Evolutionary conservation across 495 filamentous ascomycete genomes (phyloP), one percentile per base, ranked within the genome.

Genomic region (Xeromyces bisporus): DNA sequence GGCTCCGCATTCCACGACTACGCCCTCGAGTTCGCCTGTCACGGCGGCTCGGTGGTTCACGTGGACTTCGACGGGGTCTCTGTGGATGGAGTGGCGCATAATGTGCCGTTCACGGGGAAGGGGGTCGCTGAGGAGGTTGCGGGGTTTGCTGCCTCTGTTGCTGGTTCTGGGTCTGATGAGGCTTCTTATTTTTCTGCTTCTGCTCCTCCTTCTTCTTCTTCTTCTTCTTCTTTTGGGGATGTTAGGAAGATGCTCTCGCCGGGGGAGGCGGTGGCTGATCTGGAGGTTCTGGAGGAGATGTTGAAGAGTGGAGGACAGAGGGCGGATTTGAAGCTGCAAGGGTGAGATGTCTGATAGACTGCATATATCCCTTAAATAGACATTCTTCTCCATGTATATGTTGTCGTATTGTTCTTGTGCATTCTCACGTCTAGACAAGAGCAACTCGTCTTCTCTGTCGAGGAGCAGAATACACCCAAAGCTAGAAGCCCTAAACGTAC

Each of bases 221-320:
- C n/a, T n/a, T n/a, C n/a, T n/a, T n/a, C n/a, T n/a, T n/a, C n/a
- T n/a, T 37, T 47, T 7, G 58, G 60, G n/a, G 48, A 57, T 31
- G 43, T 56, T 11, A 61, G 77, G 48, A 48, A 53, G 2, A 54
- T 51, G 30, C 75, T 82, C 49, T 56, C 56, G 0, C 73, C 75
- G 2, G 72, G 77, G 43, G 58, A 78, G 44, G 80, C 74, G 16
- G 53, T 81, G 43, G 66, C 55, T 10, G 80, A 86, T 60, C 47
- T 87, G 34, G 69, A 77, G 48, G 46, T 85, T 39, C 70, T 58
- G 49, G 75, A 77, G 53, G 63, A 62, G 39, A 72, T 79, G 58
- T 47, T 80, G 45, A 56, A 38, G 40, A 77, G 72, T 52, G 71
- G 75, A 3, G 71, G 75, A 36, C 42, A 55, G 24, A 47, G 64